Evolutionary conservation across 2,329 filamentous ascomycete species (phyloP).

Genomic region (Curvularia sp.): DNA sequence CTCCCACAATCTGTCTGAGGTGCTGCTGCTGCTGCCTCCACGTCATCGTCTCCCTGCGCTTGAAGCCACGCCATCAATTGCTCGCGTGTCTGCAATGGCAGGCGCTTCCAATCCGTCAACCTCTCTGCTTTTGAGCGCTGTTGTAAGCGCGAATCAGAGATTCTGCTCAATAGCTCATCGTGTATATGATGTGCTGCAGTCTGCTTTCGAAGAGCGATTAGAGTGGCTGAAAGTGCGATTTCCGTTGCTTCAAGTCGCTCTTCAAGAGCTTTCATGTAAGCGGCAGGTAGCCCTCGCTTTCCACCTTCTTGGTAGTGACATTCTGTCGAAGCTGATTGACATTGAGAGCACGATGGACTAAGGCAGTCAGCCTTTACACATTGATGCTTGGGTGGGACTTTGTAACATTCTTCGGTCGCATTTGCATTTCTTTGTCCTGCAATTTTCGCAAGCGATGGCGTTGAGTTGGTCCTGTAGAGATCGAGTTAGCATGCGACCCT

Average conservation of each 20-base stretch:
- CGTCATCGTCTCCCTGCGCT: constrained; percentile 19
- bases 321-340: constrained; percentile 17
- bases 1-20: neutral
- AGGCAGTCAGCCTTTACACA: neutral
- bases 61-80: constrained; percentile 34
- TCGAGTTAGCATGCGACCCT: neutral
- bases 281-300: constrained; percentile 36
- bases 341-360: constrained; percentile 39
- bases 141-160: neutral
- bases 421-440: constrained; percentile 40
- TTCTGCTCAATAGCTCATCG: neutral
- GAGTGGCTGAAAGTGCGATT: constrained; percentile 27
- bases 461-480: constrained; percentile 18
- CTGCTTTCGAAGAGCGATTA: constrained; percentile 21
- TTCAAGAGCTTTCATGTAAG: constrained; percentile 37
- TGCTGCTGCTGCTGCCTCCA: constrained; percentile 9
- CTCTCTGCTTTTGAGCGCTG: constrained; percentile 34
- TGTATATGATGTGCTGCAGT: constrained; percentile 4
- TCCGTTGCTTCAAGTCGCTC: constrained; percentile 37
- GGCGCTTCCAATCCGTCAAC: constrained; percentile 35
- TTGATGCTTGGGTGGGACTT: neutral
- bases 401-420: constrained; percentile 37
- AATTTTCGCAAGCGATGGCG: constrained; percentile 38
- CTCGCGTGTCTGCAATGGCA: constrained; percentile 28
- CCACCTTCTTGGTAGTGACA: constrained; percentile 39